Conservation (phyloP, 257 asterid genomes). For the Solanum piurae region DNA sequence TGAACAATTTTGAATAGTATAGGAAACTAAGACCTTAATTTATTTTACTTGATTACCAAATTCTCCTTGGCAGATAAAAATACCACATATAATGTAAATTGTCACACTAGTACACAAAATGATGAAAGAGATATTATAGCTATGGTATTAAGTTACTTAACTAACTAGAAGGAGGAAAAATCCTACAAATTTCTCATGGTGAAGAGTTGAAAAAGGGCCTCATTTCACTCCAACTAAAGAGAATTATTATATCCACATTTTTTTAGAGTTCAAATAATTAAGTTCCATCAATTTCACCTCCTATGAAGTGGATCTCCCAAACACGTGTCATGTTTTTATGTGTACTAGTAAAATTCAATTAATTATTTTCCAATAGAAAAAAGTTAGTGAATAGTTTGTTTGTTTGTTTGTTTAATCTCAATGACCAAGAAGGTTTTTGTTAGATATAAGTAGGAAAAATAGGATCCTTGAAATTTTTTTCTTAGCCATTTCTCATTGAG, state of each 20-base stretch:
- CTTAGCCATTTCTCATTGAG: neutral
- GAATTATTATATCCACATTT: conserved; percentile 22
- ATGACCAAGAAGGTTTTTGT: conserved; percentile 4
- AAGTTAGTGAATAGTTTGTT: neutral
- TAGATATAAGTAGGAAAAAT: neutral
- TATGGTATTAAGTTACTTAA: neutral
- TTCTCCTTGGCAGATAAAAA: no score
- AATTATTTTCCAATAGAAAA: neutral
- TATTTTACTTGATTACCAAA: no score
- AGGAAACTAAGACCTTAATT: neutral
- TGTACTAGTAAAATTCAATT: conserved; percentile 8
- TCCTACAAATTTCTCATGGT: neutral
- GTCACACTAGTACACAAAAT: neutral
- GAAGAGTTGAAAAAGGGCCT: conserved; percentile 12
- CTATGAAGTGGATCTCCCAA: conserved; percentile 39
- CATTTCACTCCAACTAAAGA: conserved; percentile 30
- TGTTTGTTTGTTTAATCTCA: conserved; percentile 14
- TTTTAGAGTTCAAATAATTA: neutral
- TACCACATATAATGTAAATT: no score
- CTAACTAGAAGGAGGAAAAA: neutral
- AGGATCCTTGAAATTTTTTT: neutral
- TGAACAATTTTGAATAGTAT: neutral
- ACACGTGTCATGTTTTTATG: conserved; percentile 30
- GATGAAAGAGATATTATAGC: neutral
- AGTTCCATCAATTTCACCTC: conserved; percentile 23